Evolutionary conservation across 352 stramenopile genomes (phyloP).

Genomic region (Pythium scleroteichum): DNA sequence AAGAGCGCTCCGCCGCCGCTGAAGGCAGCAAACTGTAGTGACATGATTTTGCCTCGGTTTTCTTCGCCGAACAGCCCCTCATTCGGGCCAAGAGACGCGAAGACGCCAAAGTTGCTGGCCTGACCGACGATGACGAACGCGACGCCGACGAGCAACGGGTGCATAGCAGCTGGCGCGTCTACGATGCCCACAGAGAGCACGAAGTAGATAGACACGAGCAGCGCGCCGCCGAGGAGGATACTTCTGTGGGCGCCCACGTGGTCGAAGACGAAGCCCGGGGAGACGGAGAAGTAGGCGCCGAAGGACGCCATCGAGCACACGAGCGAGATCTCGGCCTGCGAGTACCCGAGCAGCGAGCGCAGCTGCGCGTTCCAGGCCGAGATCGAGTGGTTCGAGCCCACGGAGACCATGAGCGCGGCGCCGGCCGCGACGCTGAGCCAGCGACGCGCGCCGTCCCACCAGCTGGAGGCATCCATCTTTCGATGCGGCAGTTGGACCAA

Average conservation of each 20-base stretch:
- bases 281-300: conserved; percentile 75
- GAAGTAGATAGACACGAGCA: conserved; percentile 50
- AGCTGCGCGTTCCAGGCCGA: conserved; percentile 81
- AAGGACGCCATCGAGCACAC: conserved; percentile 83
- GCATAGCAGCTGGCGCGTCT: conserved; percentile 35
- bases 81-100: conserved; percentile 69
- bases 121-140: conserved; percentile 63
- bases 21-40: conserved; percentile 61
- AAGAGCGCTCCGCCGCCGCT: conserved; percentile 73
- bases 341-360: conserved; percentile 52
- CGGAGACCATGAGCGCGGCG: conserved; percentile 54
- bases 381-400: conserved; percentile 77
- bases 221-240: conserved; percentile 41
- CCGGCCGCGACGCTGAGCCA: conserved; percentile 53
- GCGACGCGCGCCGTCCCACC: conserved; percentile 27
- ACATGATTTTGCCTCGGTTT: conserved; percentile 75
- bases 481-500: no score
- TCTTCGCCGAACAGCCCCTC: conserved; percentile 68
- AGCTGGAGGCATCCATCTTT: no score
- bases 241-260: conserved; percentile 60
- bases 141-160: conserved; percentile 49
- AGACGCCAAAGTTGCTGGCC: conserved; percentile 68
- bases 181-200: conserved; percentile 40
- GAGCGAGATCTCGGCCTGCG: conserved; percentile 70
- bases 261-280: conserved; percentile 67